These are phyloP conservation scores for Paramecium pentaurelia DNA, from an alignment of 73 alveolate genomes.

Conservation along the genomic window DNA sequence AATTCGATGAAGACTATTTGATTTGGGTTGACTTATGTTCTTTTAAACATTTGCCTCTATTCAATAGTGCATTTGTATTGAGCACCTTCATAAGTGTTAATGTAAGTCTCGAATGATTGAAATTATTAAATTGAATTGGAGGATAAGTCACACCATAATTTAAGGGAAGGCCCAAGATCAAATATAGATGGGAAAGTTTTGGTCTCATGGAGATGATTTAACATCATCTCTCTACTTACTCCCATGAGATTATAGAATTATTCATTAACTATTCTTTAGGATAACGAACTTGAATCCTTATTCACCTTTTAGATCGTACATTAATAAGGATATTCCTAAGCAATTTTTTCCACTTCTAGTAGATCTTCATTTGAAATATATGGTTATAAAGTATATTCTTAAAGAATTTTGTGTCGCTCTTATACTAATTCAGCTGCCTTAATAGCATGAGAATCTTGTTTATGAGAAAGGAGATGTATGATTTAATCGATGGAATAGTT, in stretches of 20 bases:
- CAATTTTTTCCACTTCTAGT: not conserved
- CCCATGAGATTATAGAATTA: constrained; percentile 16
- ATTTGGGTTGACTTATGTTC: not conserved
- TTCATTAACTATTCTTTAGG: constrained; percentile 27
- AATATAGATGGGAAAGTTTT: constrained; percentile 17
- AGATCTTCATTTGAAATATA: not conserved
- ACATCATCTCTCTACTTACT: constrained; percentile 39
- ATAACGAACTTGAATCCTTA: not conserved
- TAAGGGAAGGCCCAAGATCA: constrained; percentile 3
- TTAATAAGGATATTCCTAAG: not conserved
- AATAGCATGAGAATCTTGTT: not conserved
- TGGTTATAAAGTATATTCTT: not conserved
- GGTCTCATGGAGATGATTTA: not conserved
- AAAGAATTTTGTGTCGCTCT: not conserved
- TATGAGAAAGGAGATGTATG: not conserved
- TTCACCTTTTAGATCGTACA: constrained; percentile 28
- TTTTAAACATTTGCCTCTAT: constrained; percentile 25
- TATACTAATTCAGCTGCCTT: not conserved
- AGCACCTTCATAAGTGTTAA: constrained; percentile 26
- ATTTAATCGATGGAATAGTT: not conserved
- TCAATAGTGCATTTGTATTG: not conserved
- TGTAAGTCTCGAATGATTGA: not conserved
- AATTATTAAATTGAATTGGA: not conserved
- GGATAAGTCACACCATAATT: constrained; percentile 3
- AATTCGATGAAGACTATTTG: not conserved